Percentiles rank a stretch among this genome's conserved stretches.
These are phyloP conservation scores for Pecoramyces ruminantium DNA, from an alignment of 192 early-diverging fungal species.

Conservation along the genomic window DNA sequence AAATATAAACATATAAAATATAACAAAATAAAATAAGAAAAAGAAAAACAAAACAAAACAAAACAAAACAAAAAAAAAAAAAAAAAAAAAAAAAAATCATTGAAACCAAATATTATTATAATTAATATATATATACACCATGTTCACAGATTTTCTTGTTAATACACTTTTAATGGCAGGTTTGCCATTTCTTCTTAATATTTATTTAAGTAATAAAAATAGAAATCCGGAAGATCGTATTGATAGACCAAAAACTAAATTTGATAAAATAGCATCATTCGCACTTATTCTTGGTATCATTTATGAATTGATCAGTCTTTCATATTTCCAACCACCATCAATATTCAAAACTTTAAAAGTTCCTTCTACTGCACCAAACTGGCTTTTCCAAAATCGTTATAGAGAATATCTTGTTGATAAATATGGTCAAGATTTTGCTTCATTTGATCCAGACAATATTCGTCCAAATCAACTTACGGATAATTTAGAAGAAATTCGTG, in stretches of 20 bases:
- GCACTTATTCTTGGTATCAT: background rate
- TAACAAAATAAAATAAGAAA: too few species aligned
- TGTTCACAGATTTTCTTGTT: background rate
- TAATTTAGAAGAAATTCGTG: background rate
- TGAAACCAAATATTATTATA: background rate
- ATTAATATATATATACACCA: background rate
- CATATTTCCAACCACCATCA: background rate
- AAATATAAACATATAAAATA: too few species aligned
- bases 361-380: background rate
- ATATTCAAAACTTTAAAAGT: background rate
- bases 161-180: background rate
- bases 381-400: background rate
- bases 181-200: background rate
- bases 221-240: background rate
- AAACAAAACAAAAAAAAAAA: too few species aligned
- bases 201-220: background rate
- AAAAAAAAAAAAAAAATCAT: too few species aligned
- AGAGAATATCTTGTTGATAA: background rate
- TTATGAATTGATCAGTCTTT: background rate
- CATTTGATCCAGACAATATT: background rate
- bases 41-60: too few species aligned
- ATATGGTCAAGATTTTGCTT: background rate
- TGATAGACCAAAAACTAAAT: background rate
- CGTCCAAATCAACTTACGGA: background rate
- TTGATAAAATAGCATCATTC: background rate